These are phyloP conservation scores for Chlorella sp. DNA, from an alignment of 139 green algal species.

Conservation along the genomic window DNA sequence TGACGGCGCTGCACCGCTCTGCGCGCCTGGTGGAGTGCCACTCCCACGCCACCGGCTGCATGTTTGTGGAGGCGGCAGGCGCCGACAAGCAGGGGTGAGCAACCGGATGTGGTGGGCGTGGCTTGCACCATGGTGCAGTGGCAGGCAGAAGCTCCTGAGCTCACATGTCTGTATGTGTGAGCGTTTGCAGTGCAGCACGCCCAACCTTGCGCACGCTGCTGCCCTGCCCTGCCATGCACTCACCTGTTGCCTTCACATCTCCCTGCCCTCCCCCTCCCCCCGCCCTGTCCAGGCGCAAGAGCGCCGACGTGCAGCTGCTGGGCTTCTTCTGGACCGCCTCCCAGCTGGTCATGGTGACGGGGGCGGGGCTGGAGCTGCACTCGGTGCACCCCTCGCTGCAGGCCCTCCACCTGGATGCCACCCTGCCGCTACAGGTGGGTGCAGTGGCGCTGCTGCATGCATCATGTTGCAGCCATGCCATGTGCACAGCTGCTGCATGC, in stretches of 20 bases:
- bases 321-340: conserved; percentile 49
- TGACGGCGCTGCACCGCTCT: conserved; percentile 39
- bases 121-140: not conserved
- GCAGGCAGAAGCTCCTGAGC: too few relatives aligned
- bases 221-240: not conserved
- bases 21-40: conserved; percentile 32
- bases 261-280: not conserved
- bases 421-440: conserved; percentile 11
- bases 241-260: not conserved
- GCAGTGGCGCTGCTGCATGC: not conserved
- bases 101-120: too few relatives aligned
- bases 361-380: conserved; percentile 33
- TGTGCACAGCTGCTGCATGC: not conserved
- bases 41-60: conserved; percentile 33
- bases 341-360: conserved; percentile 44
- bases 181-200: too few relatives aligned
- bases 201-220: not conserved
- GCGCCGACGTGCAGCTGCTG: conserved; percentile 16
- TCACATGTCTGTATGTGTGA: too few relatives aligned
- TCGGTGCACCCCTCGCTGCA: conserved; percentile 21
- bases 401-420: conserved; percentile 3
- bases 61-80: conserved; percentile 39
- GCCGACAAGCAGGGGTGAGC: conserved; percentile 29
- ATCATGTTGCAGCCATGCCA: not conserved
- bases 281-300: not conserved